Evolutionary conservation across 2,329 filamentous ascomycete species (phyloP), one percentile per base, ranked within the genome.

Genomic region (Madurella mycetomatis): DNA sequence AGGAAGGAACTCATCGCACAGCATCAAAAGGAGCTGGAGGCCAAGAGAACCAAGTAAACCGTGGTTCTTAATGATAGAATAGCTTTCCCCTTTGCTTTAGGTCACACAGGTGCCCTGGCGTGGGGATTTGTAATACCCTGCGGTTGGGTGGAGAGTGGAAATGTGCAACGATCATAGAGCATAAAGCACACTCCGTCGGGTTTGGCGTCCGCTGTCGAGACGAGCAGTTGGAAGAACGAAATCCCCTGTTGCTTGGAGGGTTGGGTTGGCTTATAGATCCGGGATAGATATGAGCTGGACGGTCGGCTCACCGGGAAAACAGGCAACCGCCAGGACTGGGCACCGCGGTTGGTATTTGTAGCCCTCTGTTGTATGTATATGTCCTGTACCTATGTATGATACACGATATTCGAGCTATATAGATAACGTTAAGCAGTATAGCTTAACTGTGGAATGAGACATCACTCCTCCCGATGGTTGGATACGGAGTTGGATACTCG

Each of bases 1-100:
- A 83, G 80, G 65, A 84, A 80, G 69, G 81, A 84, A 62, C 70
- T 84, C 52, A 62, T 83, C 39, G 78, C 79, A 64, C 82, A 82
- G 70, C 76, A 84, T 68, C 67, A 82, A 68, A 78, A 80, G 62
- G 81, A 84, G 69, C 70, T 82, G 12, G 79, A 81, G 55, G 75
- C 74, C 19, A 83, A 82, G 73, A 70, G 78, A 55, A 77, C 72
- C 25, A 81, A 82, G 64, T 81, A 77, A 69, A 58, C 30, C 1
- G 34, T 2, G 25, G 11, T 31, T 13, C 25, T 15, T 32, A 7
- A 37, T 17, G n/a, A 18, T 30, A 15, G 17, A 11, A 18, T 30
- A 15, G 17, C 15, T 40, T 32, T 41, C 13, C 11, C 13, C 34
- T 15, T 34, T 5, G 34, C 34, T 25, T 25, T 7, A 25, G 25